phyloP scores from a whole-genome alignment of 148 eudicot genomes.

The Rhododendron williamsianum region DNA sequence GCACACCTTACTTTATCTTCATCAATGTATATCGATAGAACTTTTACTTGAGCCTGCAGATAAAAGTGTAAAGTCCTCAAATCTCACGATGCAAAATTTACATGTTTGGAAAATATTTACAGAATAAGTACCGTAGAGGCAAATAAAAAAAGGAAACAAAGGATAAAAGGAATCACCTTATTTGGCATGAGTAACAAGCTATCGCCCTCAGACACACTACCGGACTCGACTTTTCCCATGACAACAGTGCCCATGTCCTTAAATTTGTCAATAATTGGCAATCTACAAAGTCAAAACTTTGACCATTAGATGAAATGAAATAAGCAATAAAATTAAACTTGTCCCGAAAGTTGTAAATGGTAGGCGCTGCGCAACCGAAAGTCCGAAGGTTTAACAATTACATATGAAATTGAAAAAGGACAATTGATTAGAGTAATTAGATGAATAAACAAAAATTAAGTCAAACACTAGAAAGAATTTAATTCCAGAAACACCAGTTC shows the following conservation, averaged over 20 bases:
- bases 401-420: not conserved
- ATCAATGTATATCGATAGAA: constrained; percentile 58
- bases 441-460: not conserved
- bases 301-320: not conserved
- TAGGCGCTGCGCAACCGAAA: not conserved
- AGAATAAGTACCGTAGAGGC: not conserved
- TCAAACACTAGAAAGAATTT: not conserved
- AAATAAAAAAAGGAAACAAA: not conserved
- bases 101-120: not conserved
- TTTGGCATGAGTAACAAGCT: constrained; percentile 78
- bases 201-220: constrained; percentile 77
- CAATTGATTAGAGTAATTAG: not conserved
- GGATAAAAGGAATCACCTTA: constrained; percentile 37
- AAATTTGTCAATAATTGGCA: constrained; percentile 80
- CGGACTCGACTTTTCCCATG: constrained; percentile 94
- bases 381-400: not conserved
- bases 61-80: not conserved
- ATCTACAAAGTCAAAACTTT: constrained; percentile 29
- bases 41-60: constrained; percentile 77
- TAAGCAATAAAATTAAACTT: not conserved
- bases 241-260: constrained; percentile 91
- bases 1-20: constrained; percentile 74
- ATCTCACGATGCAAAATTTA: not conserved
- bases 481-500: not conserved
- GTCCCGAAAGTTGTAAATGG: not conserved